Conservation (phyloP, 2,329 filamentous ascomycete species). For the Scolecobasidium constrictum region DNA sequence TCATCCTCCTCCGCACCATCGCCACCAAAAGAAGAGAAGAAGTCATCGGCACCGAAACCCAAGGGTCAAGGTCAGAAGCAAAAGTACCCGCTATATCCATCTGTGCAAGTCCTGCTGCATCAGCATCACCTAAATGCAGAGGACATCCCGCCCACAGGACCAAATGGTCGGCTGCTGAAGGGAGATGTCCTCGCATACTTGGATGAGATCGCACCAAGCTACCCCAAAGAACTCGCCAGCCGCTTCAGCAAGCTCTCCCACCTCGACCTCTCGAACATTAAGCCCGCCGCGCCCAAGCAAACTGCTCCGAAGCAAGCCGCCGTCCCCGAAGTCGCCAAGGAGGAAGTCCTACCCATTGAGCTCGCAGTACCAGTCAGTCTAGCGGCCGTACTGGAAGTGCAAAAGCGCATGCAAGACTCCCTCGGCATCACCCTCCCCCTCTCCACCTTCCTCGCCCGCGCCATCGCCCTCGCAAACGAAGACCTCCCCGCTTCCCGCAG, state of each 20-base stretch:
- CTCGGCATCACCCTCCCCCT: conserved; percentile 75
- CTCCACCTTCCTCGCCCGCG: conserved; percentile 76
- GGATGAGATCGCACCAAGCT: conserved; percentile 61
- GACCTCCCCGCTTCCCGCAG: conserved; percentile 60
- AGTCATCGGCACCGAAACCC: conserved; percentile 13
- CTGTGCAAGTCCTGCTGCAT: conserved; percentile 72
- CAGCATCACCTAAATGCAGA: conserved; percentile 64
- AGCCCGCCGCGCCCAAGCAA: conserved; percentile 47
- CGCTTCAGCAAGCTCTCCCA: conserved; percentile 67
- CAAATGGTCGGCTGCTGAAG: conserved; percentile 81
- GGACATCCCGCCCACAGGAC: conserved; percentile 80
- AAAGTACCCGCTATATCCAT: conserved; percentile 63
- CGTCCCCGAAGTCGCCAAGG: conserved; percentile 33
- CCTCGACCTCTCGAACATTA: conserved; percentile 92
- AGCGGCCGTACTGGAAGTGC: conserved; percentile 64
- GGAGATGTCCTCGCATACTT: conserved; percentile 89
- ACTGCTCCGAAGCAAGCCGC: conserved; percentile 35
- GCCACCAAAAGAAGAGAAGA: conserved; percentile 13
- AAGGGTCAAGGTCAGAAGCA: conserved; percentile 48
- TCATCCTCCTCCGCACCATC: conserved; percentile 16
- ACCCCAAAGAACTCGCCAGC: conserved; percentile 59
- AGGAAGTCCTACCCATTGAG: conserved; percentile 25
- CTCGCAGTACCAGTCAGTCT: conserved; percentile 71
- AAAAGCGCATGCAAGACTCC: conserved; percentile 66
- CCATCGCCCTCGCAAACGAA: conserved; percentile 79